phyloP scores from a whole-genome alignment of 2,329 filamentous ascomycete species.

The Pyricularia sp. region DNA sequence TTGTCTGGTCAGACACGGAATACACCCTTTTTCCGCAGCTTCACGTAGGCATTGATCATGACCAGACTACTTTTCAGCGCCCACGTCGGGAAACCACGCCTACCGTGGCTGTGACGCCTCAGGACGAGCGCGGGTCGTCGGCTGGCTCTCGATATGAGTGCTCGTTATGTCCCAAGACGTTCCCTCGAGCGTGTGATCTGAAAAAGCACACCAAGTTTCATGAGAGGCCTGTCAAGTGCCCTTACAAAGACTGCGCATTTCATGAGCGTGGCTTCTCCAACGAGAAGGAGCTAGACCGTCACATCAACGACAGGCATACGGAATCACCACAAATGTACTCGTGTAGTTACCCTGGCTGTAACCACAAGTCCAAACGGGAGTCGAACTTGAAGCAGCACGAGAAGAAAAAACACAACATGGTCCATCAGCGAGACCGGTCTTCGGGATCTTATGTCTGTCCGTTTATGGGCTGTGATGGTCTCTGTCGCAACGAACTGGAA shows the following conservation, averaged over 20 bases:
- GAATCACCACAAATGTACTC: slow-evolving; percentile 53
- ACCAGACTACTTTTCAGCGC: slow-evolving; percentile 11
- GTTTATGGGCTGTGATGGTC: not conserved
- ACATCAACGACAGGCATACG: slow-evolving; percentile 70
- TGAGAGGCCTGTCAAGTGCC: slow-evolving; percentile 68
- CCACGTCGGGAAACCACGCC: not conserved
- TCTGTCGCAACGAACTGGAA: not conserved
- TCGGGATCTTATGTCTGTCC: slow-evolving; percentile 19
- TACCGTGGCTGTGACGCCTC: not conserved
- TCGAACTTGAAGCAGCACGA: slow-evolving; percentile 82
- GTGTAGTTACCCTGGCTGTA: slow-evolving; percentile 57
- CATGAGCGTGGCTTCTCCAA: slow-evolving; percentile 64
- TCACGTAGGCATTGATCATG: slow-evolving; percentile 2
- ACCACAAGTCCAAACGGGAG: slow-evolving; percentile 67
- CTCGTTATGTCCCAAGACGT: slow-evolving; percentile 17
- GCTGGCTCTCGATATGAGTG: not conserved
- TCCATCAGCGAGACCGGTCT: slow-evolving; percentile 64
- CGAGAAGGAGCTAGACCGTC: slow-evolving; percentile 68
- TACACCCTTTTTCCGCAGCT: not conserved
- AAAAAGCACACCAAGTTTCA: slow-evolving; percentile 73
- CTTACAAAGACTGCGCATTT: slow-evolving; percentile 57
- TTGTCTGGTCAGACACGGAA: not conserved
- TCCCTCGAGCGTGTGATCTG: slow-evolving; percentile 21
- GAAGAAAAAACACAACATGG: slow-evolving; percentile 70
- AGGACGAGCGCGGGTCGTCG: not conserved